These are phyloP conservation scores for Xerocomus nothofagi DNA, from an alignment of 1,284 basidiomycete genomes.

Conservation along the genomic window DNA sequence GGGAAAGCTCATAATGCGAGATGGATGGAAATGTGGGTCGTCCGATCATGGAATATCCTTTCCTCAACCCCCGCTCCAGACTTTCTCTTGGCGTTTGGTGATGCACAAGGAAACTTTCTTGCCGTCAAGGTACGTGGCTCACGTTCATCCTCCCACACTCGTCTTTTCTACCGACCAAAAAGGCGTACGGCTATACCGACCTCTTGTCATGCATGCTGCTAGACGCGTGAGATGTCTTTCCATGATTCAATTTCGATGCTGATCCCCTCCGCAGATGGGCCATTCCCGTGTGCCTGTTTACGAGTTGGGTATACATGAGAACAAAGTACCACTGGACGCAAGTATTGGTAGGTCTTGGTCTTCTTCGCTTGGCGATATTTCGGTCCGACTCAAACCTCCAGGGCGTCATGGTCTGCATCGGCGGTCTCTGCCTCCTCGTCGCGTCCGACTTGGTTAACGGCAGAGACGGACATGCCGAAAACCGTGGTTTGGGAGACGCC, in stretches of 20 bases:
- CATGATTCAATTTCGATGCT: neutral
- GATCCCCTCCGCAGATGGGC: constrained; percentile 58
- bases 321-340: constrained; percentile 82
- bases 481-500: constrained; percentile 70
- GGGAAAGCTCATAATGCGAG: constrained; percentile 64
- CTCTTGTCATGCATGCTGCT: constrained; percentile 86
- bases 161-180: neutral
- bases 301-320: constrained; percentile 78
- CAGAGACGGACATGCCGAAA: constrained; percentile 63
- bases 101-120: constrained; percentile 81
- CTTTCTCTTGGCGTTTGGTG: constrained; percentile 70
- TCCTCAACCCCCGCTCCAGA: constrained; percentile 43
- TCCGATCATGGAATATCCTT: neutral
- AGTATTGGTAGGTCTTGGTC: constrained; percentile 49
- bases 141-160: neutral
- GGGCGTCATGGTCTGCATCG: constrained; percentile 73
- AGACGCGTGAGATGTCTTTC: constrained; percentile 59
- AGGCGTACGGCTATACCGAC: constrained; percentile 84
- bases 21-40: constrained; percentile 84
- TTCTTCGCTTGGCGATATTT: neutral
- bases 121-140: constrained; percentile 61
- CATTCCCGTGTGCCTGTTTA: constrained; percentile 79
- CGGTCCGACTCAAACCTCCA: constrained; percentile 24
- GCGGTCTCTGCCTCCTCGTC: constrained; percentile 74
- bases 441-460: constrained; percentile 67